These are phyloP conservation scores for Puccinia hordei DNA, from an alignment of 1,284 basidiomycete species.

Conservation along the genomic window DNA sequence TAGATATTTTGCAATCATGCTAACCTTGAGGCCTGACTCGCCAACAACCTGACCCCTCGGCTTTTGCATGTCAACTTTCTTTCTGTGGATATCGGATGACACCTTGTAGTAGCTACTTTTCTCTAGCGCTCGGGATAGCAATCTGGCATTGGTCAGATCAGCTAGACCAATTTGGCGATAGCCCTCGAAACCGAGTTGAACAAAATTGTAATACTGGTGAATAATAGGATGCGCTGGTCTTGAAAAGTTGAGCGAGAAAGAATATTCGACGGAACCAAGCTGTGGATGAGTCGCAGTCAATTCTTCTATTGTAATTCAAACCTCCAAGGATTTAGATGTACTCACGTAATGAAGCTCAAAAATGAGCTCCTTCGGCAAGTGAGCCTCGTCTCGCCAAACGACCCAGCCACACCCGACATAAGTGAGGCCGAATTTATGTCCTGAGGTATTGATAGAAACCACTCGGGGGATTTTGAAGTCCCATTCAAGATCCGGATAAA, in stretches of 20 bases:
- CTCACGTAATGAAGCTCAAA: conserved; percentile 85
- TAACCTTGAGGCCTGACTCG: not conserved
- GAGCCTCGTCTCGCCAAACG: conserved; percentile 72
- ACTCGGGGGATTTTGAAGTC: conserved; percentile 84
- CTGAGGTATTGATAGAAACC: conserved; percentile 78
- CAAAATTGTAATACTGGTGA: conserved; percentile 82
- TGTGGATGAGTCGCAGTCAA: conserved; percentile 53
- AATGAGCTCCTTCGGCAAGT: conserved; percentile 79
- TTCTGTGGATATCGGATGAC: conserved; percentile 62
- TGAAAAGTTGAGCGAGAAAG: conserved; percentile 93
- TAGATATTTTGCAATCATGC: not conserved
- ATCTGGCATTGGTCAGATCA: conserved; percentile 74
- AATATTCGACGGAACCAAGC: conserved; percentile 66
- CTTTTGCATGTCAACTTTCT: conserved; percentile 52
- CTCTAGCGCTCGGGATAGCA: conserved; percentile 83
- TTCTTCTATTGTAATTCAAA: not conserved
- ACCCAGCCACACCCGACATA: conserved; percentile 90
- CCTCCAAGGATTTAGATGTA: conserved; percentile 61
- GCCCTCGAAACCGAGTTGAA: conserved; percentile 70
- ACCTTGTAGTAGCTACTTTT: conserved; percentile 71
- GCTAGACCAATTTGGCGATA: conserved; percentile 70
- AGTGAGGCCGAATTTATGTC: conserved; percentile 84
- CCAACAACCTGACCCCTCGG: conserved; percentile 21
- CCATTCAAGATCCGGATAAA: conserved; percentile 74
- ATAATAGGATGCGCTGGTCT: conserved; percentile 87